Conservation (phyloP, 768 basidiomycete genomes). For the Kwoniella dendrophila region DNA sequence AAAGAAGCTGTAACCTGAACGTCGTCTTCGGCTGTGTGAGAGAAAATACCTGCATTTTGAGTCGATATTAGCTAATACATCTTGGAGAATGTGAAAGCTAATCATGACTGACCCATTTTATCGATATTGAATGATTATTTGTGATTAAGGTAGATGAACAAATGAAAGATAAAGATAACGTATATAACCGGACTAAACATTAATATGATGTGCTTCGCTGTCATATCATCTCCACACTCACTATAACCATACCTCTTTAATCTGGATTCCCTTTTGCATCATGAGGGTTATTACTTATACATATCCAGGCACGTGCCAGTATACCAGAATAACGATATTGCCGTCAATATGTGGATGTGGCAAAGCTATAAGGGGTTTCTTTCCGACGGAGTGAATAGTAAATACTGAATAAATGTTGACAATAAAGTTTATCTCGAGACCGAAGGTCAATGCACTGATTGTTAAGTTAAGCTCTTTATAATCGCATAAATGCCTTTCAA, state of each 20-base stretch:
- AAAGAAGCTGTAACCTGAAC: conserved; percentile 49
- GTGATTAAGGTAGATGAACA: neutral
- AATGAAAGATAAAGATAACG: neutral
- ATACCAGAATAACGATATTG: conserved; percentile 4
- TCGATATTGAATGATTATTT: neutral
- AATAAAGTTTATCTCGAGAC: neutral
- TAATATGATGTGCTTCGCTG: conserved; percentile 2
- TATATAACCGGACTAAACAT: neutral
- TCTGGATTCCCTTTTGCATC: too few relatives aligned
- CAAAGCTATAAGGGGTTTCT: too few relatives aligned
- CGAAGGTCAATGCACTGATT: conserved; percentile 10
- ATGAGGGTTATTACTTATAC: too few relatives aligned
- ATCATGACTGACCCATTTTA: neutral
- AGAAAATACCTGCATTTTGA: conserved; percentile 41
- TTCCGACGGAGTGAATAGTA: conserved; percentile 1
- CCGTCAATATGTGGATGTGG: conserved; percentile 11
- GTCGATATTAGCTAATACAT: neutral
- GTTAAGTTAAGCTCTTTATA: too few relatives aligned
- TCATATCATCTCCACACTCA: too few relatives aligned
- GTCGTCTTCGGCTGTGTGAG: conserved; percentile 43
- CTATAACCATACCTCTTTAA: neutral
- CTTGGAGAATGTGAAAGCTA: too few relatives aligned
- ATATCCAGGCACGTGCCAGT: conserved; percentile 8
- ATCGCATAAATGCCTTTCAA: conserved; percentile 2
- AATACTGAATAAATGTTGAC: neutral